phyloP scores from a whole-genome alignment of 495 filamentous ascomycete genomes.

The Penicillium paxilli region DNA sequence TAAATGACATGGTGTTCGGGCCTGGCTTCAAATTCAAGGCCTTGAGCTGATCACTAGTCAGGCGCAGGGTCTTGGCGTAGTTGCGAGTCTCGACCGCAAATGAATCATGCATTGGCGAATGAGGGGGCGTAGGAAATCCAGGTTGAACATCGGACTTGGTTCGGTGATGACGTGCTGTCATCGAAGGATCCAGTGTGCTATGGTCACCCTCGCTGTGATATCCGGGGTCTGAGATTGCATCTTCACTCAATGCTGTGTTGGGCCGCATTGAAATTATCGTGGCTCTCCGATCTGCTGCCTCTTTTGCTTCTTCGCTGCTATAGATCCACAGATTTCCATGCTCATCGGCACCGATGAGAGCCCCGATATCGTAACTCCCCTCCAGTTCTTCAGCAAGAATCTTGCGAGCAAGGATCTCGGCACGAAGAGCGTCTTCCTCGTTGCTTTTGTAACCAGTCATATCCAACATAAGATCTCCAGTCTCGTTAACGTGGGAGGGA shows the following conservation, averaged over 20 bases:
- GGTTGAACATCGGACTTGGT: conserved; percentile 70
- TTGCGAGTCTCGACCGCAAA: conserved; percentile 68
- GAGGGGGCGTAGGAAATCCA: conserved; percentile 71
- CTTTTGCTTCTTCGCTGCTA: conserved; percentile 94
- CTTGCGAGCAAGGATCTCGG: conserved; percentile 91
- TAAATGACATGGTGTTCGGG: conserved; percentile 91
- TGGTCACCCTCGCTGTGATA: conserved; percentile 83
- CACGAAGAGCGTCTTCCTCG: conserved; percentile 86
- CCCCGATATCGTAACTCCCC: conserved; percentile 93
- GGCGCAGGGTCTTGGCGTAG: conserved; percentile 95
- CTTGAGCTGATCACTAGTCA: conserved; percentile 95
- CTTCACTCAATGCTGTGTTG: conserved; percentile 62
- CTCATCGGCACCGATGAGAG: conserved; percentile 91
- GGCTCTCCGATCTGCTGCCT: conserved; percentile 59
- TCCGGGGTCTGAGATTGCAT: conserved; percentile 87
- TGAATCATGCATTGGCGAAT: conserved; percentile 63
- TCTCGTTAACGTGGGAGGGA: conserved; percentile 84
- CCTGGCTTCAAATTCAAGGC: conserved; percentile 79
- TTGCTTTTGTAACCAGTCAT: conserved; percentile 96
- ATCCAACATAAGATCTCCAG: conserved; percentile 95
- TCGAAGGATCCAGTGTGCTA: conserved; percentile 34
- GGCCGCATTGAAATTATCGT: conserved; percentile 53
- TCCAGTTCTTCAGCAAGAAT: conserved; percentile 94
- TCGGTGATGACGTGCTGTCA: conserved; percentile 49
- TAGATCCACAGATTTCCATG: conserved; percentile 98